Evolutionary conservation across 257 asterid genomes (phyloP), one percentile per base, ranked within the genome.

Genomic region (Solanum tarapatanum): DNA sequence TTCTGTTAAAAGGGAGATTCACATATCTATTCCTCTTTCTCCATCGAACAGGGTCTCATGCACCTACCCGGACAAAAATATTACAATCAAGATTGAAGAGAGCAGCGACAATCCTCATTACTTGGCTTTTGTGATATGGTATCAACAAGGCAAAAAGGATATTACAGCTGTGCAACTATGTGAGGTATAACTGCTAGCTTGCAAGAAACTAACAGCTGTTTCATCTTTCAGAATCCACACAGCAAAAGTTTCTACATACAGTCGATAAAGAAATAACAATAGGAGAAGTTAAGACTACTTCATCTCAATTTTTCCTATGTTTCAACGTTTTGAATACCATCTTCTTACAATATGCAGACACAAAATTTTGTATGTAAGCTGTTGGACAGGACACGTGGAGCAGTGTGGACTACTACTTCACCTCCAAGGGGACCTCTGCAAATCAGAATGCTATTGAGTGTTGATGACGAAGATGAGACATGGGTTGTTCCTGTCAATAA

Each of bases 81-180:
- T 93, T 37, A 91, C 97, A 26, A 88, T 95, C 83, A 93, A 93
- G 92, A 96, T 95, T 26, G 94, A 94, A 7, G 96, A 93, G 45
- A 93, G 83, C 91, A 96, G 99, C 93, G 91, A 86, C 85, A 85
- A 93, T 90, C 98, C 99, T 87, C 86, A 95, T 86, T 96, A 96
- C 88, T 88, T 95, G 87, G 98, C 94, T 73, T 96, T 96, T 45
- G 96, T 93, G 30, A 93, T 96, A 84, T 90, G 94, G 99, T 86
- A 95, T 80, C 98, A 96, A 85, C 97, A 94, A 90, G 99, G 99
- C 84, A 91, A 85, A 87, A 87, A 76, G 37, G 99, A 96, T 86
- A 93, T 96, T 89, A 94, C 94, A 39, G 96, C 98, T 11, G 96
- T 96, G 70, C 99, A 92, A 64, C 93, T 96, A 19, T 96, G 99